Conservation (phyloP, 345 rosid genomes). For the Salix dunnii region DNA sequence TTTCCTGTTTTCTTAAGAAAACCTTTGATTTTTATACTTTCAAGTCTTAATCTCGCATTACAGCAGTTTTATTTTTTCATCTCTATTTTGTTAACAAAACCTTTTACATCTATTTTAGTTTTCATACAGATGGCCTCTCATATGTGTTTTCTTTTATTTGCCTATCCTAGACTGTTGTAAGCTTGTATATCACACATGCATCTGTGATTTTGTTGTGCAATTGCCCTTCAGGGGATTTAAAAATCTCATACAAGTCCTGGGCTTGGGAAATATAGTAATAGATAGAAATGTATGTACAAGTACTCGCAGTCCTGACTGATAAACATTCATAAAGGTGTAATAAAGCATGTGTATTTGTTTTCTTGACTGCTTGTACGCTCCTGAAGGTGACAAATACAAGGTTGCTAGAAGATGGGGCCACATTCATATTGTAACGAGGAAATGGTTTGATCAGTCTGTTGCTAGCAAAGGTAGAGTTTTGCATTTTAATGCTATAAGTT, state of each 20-base stretch:
- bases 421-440: slow-evolving; percentile 68
- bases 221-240: not conserved
- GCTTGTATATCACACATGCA: not conserved
- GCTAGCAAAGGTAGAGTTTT: slow-evolving; percentile 64
- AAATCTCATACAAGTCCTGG: not conserved
- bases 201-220: not conserved
- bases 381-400: slow-evolving; percentile 91
- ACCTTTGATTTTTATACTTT: not conserved
- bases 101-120: not conserved
- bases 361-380: slow-evolving; percentile 41
- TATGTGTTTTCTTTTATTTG: not conserved
- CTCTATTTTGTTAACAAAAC: not conserved
- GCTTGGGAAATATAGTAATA: not conserved
- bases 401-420: slow-evolving; percentile 91
- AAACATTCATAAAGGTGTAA: not conserved
- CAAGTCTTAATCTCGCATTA: no score
- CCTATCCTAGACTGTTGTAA: no score
- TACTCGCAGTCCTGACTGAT: not conserved
- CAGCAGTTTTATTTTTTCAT: no score
- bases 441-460: slow-evolving; percentile 87
- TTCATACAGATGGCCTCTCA: not conserved
- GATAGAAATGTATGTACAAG: not conserved
- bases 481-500: slow-evolving; percentile 13
- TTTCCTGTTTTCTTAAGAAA: slow-evolving; percentile 11
- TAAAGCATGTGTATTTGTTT: not conserved